These are phyloP conservation scores for Orbilia javanica DNA, from an alignment of 2,329 filamentous ascomycete species.

Conservation along the genomic window DNA sequence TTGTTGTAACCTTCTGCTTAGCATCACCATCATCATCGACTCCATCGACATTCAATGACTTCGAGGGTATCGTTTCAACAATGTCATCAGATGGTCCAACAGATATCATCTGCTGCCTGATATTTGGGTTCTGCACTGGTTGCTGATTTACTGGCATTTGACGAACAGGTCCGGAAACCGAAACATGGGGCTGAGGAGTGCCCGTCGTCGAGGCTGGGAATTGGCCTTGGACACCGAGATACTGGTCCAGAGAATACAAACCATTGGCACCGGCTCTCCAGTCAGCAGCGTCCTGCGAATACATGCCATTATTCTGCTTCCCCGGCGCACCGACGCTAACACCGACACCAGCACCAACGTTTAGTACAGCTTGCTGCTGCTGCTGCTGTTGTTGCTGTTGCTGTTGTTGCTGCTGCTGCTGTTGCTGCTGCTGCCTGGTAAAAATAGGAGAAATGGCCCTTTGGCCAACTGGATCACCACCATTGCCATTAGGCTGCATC, in stretches of 20 bases:
- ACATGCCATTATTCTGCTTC: slow-evolving; percentile 43
- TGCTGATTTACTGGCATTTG: slow-evolving; percentile 29
- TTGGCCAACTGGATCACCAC: slow-evolving; percentile 37
- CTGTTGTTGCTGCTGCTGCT: slow-evolving; percentile 2
- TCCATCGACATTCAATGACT: slow-evolving; percentile 24
- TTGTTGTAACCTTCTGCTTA: slow-evolving; percentile 19
- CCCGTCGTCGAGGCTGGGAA: slow-evolving; percentile 34
- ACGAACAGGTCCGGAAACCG: slow-evolving; percentile 12
- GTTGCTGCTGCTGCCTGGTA: slow-evolving; percentile 20
- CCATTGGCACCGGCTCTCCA: slow-evolving; percentile 45
- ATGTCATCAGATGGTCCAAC: slow-evolving; percentile 53
- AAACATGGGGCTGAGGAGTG: slow-evolving; percentile 19
- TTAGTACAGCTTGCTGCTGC: slow-evolving; percentile 36
- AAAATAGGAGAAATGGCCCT: slow-evolving; percentile 49
- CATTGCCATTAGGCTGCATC: slow-evolving; percentile 26
- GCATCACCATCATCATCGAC: slow-evolving; percentile 32
- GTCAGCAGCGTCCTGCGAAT: slow-evolving; percentile 37
- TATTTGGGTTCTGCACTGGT: slow-evolving; percentile 21
- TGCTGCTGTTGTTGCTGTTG: slow-evolving; percentile 6
- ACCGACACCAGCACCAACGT: slow-evolving; percentile 12
- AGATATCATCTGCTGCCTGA: slow-evolving; percentile 51
- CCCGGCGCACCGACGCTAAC: slow-evolving; percentile 15
- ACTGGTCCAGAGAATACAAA: slow-evolving; percentile 50
- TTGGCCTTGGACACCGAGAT: slow-evolving; percentile 43
- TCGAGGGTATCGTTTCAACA: slow-evolving; percentile 30